phyloP scores from a whole-genome alignment of 148 eudicot species.

The Rhododendron henanense region DNA sequence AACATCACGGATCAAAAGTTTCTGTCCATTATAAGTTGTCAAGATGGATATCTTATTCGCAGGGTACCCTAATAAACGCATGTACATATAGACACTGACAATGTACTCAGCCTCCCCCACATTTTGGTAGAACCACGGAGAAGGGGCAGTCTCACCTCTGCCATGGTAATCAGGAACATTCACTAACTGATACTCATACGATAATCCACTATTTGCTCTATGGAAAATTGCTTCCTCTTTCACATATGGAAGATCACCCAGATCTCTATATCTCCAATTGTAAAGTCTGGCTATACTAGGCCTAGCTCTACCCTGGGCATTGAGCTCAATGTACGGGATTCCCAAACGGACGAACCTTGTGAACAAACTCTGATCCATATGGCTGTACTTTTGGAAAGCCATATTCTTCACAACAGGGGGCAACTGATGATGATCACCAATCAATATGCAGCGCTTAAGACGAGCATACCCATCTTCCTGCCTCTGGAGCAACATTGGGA shows the following conservation, averaged over 20 bases:
- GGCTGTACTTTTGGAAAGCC: conserved; percentile 99
- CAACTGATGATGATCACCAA: conserved; percentile 98
- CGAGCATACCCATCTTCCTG: conserved; percentile 99
- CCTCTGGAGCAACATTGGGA: conserved; percentile 97
- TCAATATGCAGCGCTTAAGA: conserved; percentile 93
- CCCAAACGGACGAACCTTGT: conserved; percentile 96
- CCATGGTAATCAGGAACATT: conserved; percentile 95
- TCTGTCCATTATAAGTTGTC: conserved; percentile 97
- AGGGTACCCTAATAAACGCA: conserved; percentile 95
- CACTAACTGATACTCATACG: conserved; percentile 85
- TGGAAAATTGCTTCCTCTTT: conserved; percentile 64
- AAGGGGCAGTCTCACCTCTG: conserved; percentile 92
- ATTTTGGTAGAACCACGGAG: conserved; percentile 98
- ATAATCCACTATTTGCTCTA: conserved; percentile 88
- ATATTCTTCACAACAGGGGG: conserved; percentile 99
- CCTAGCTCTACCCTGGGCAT: conserved; percentile 99
- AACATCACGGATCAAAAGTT: conserved; percentile 94
- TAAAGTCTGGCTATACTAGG: conserved; percentile 93
- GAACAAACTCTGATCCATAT: conserved; percentile 99
- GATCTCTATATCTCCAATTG: conserved; percentile 94
- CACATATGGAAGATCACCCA: conserved; percentile 87
- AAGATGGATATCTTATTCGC: conserved; percentile 93
- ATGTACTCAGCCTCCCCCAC: conserved; percentile 97
- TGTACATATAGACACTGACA: conserved; percentile 87
- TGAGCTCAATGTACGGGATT: conserved; percentile 92